These are phyloP conservation scores for Hymenoscyphus albidus DNA, from an alignment of 2,329 filamentous ascomycete genomes.

Conservation along the genomic window DNA sequence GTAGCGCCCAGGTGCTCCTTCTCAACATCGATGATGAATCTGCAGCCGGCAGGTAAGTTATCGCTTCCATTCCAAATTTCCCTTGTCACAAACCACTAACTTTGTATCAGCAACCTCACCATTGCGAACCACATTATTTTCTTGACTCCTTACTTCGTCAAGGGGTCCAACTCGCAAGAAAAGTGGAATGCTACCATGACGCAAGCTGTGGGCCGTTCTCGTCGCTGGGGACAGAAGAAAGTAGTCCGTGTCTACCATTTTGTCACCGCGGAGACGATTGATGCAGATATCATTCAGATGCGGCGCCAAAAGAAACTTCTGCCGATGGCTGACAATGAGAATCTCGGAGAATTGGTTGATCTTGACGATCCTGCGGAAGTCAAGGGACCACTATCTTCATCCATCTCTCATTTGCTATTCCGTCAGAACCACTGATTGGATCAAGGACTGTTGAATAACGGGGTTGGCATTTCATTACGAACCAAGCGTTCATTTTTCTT, in stretches of 20 bases:
- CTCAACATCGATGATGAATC: conserved; percentile 53
- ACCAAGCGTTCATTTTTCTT: neutral
- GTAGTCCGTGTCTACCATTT: conserved; percentile 51
- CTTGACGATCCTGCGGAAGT: neutral
- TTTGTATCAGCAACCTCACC: conserved; percentile 50
- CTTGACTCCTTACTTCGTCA: conserved; percentile 49
- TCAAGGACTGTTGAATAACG: neutral
- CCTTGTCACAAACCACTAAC: conserved; percentile 12
- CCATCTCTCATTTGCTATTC: conserved; percentile 1
- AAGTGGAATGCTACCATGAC: conserved; percentile 56
- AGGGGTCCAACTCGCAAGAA: conserved; percentile 41
- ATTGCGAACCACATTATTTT: conserved; percentile 64
- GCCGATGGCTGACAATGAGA: neutral
- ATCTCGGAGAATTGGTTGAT: neutral
- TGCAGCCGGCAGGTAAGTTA: conserved; percentile 55
- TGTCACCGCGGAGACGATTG: conserved; percentile 19
- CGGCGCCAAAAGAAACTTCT: conserved; percentile 4
- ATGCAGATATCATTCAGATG: conserved; percentile 16
- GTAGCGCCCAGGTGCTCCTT: conserved; percentile 44
- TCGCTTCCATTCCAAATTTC: neutral
- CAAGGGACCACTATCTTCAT: neutral
- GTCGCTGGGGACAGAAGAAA: conserved; percentile 55
- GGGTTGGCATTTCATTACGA: neutral
- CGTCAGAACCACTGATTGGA: neutral
- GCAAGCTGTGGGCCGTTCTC: conserved; percentile 59